Percentiles rank a stretch among this genome's conserved stretches.
phyloP scores from a whole-genome alignment of 805 yeast species.

The Brettanomyces naardenensis region DNA sequence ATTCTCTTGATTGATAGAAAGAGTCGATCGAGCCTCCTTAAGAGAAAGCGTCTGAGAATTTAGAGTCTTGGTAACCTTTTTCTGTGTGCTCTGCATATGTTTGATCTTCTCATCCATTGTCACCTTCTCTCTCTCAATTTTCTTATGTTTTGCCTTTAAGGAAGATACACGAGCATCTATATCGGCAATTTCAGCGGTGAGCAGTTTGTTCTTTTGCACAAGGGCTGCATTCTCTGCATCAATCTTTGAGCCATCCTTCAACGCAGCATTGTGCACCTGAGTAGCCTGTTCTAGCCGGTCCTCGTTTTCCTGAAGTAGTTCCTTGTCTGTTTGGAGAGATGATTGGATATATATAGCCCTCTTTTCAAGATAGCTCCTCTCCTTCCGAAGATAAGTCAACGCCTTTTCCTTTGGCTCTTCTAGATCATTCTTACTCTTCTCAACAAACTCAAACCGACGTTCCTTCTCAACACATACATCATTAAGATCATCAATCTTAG shows the following conservation, averaged over 20 bases:
- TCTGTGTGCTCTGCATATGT: constrained; percentile 49
- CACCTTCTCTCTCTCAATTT: constrained; percentile 50
- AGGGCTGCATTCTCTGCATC: constrained; percentile 27
- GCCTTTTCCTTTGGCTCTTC: constrained; percentile 66
- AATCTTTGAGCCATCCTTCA: constrained; percentile 35
- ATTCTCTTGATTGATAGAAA: constrained; percentile 38
- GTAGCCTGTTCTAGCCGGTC: constrained; percentile 32
- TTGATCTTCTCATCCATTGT: constrained; percentile 71
- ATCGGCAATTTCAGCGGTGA: constrained; percentile 17
- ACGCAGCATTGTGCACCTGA: constrained; percentile 10
- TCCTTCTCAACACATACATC: constrained; percentile 78
- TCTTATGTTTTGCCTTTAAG: constrained; percentile 30
- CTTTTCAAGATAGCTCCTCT: constrained; percentile 48
- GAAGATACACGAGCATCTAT: constrained; percentile 21
- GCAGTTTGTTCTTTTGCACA: constrained; percentile 22
- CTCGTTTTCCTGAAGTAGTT: constrained; percentile 31
- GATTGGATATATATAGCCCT: constrained; percentile 52
- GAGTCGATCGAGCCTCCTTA: constrained; percentile 36
- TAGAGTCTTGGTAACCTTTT: constrained; percentile 50
- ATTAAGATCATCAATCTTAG: constrained; percentile 63
- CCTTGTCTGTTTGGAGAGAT: constrained; percentile 32
- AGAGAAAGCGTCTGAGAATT: constrained; percentile 38
- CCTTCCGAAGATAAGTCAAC: constrained; percentile 52
- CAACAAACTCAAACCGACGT: constrained; percentile 69
- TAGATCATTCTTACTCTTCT: constrained; percentile 55